Base-by-base conservation (phyloP, 768 basidiomycete species). In the Nidularia pulvinata region DNA sequence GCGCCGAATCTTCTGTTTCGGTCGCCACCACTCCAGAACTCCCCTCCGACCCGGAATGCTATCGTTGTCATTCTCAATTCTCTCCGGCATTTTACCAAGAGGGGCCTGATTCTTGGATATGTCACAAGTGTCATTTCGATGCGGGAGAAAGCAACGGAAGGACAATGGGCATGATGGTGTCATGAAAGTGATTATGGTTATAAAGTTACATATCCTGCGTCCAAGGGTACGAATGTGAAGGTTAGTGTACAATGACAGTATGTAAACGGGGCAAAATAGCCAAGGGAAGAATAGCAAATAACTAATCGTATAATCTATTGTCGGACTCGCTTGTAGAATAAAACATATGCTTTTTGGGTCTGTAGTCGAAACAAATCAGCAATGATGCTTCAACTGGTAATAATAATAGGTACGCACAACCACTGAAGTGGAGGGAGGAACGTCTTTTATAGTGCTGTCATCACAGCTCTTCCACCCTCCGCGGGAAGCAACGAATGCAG, bases 401-500 rank as follows among this genome's bases (percentile, higher is more conserved):
- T n/a, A n/a, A n/a, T n/a, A 37, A 50, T 44, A 54, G 19, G 30
- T 32, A 66, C 90, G 59, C 63, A 95, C 93, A n/a, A n/a, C n/a
- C 49, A 93, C 89, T 5, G 97, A 89, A 65, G 95, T 88, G 63
- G 83, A 89, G 47, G 86, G 75, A 50, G 92, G 85, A 32, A 84
- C 85, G 44, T 79, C 64, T 48, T 84, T 84, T 55, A 98, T 80
- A 61, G 89, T 90, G 62, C 94, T 95, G 67, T 98, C 96, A 62
- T 97, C 95, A 65, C 94, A 95, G 62, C 92, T 92, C 65, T 88
- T 72, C 97, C 97, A 99, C 36, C 90, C 86, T 34, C 90, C 88
- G 50, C 87, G 79, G 13, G 90, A 93, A 35, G 91, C 83, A 49
- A 99, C 85, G 62, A 86, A 95, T 16, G 97, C 94, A 46, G 96